Base-by-base conservation (phyloP, 352 stramenopile species). In the Phytopythium delawarense region DNA sequence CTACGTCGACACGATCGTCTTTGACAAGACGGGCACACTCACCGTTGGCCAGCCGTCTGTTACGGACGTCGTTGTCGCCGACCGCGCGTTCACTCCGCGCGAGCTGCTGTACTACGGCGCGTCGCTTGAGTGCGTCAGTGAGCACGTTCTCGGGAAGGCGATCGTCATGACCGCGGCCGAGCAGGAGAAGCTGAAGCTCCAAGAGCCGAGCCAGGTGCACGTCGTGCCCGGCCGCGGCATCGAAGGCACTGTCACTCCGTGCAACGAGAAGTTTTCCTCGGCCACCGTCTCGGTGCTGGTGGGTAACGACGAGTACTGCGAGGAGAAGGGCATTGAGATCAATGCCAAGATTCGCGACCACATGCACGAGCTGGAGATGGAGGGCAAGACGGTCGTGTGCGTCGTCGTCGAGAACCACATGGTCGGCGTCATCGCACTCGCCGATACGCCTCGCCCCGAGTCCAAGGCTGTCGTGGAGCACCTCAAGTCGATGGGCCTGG, bases 21-120 rank as follows among this genome's bases (percentile, higher is more conserved):
- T 98, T 67, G 93, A 98, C 67, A 98, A 98, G 72, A 98, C 92
- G 3, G 92, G 92, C 1, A 98, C 93, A 11, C 68, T 98, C 4
- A 98, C 93, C 2, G 73, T 87, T 20, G 88, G 87, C 40, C 81
- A 88, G 28, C 84, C 85, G n/a, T 88, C 76, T 2, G 82, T 95
- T 11, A 89, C 80, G 25, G 87, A 96, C 53, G 78, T 96, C 0
- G 74, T 93, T 21, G 73, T 94, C 46, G 69, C 78, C 4, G 78
- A 92, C 59, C 75, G 80, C 13, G 61, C 70, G n/a, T 81, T 76
- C 63, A 88, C 84, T 0, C 76, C 81, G 1, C 79, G 74, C 39
- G 83, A 94, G 55, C 62, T 96, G 55, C 57, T 94, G 21, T 92
- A 91, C 66, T 96, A 91, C 49, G 81, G 72, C 5, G 88, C 75